Base-by-base conservation (phyloP, 441 rosid species). In the Pelargonium cotyledonis region DNA sequence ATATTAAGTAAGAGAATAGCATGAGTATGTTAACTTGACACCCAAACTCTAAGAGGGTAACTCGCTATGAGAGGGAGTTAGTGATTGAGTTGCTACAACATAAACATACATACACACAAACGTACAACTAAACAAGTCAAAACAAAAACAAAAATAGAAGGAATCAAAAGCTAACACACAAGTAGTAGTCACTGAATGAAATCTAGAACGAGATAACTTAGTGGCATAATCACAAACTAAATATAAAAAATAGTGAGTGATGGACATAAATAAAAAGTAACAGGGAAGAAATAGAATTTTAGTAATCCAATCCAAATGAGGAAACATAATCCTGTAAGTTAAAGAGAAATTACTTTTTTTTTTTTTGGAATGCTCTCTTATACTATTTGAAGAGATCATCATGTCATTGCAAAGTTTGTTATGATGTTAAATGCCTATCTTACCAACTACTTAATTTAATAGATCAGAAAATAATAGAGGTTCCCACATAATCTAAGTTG, bases 1-100 rank as follows among this genome's bases (percentile, higher is more conserved):
- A 35, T 35, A 80, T 83, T 81, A 80, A 83, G 86, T 85, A 81
- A 80, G 83, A 76, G 80, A 81, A 74, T 76, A 81, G 71, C 67
- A 82, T 78, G 71, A 60, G 80, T 63, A 75, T 70, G 67, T 69
- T 72, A 73, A 72, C 70, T 65, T 72, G 62, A 60, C 44, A 78
- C 26, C 10, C 63, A 43, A 65, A 21, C 44, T 10, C 38, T 35
- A 35, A 35, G 40, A 35, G 40, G 40, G 40, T 35, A 35, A 35
- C 40, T 35, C 40, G 31, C 6, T 35, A 35, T 35, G 40, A 35
- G 40, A 35, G 40, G 40, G 40, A 35, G 40, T 35, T 35, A 35
- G 40, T 35, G 40, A 35, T 35, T 35, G 40, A 1, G 7, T 35
- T 35, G 40, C 40, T 29, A 29, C 2, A 29, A 29, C 31, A 29